Base-by-base conservation (phyloP, 2,329 filamentous ascomycete genomes). In the Stromatinia cepivora region DNA sequence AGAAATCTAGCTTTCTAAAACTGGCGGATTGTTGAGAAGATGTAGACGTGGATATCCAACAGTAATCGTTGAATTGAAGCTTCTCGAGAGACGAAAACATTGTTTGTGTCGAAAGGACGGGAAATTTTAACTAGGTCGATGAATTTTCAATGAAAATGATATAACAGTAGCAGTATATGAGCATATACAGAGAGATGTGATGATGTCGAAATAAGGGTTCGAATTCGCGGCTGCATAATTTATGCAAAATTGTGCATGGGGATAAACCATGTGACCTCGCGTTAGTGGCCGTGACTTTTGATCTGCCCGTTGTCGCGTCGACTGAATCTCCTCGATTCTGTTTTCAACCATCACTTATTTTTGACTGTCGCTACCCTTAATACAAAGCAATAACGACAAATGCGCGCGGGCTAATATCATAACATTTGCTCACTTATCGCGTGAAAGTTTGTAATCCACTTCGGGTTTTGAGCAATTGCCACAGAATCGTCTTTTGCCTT, bases 281-380 rank as follows among this genome's bases (percentile, higher is more conserved):
- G 61, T 36, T 8, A 52, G n/a, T 22, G 46, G 31, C 46, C 59
- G 59, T 13, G 31, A 63, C n/a, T 39, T 20, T 22, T 22, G 22
- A 42, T 58, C 46, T n/a, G n/a, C 36, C 31, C 34, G 61, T 63
- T 42, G 31, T 52, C 61, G 61, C 61, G 61, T 64, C 46, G n/a
- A 52, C 31, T 25, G 31, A 11, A 39, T 25, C n/a, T 50, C 28
- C 36, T 50, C 31, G 11, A 62, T 39, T 52, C 11, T 64, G 8
- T 52, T 52, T 4, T 20, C 2, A 42, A 52, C 9, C 8, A 17
- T 52, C 31, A 39, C 11, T 52, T 28, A 13, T 13, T 9, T 5
- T 20, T 25, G 10, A 17, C 22, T 28, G 9, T 50, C 59, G 17
- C 15, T 64, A 48, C 9, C 31, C 15, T 25, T 25, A 1, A 25